A percentile compares a stretch with the other conserved stretches of the same genome.
phyloP scores from a whole-genome alignment of 1,284 basidiomycete species.

The Puccinia coronata region DNA sequence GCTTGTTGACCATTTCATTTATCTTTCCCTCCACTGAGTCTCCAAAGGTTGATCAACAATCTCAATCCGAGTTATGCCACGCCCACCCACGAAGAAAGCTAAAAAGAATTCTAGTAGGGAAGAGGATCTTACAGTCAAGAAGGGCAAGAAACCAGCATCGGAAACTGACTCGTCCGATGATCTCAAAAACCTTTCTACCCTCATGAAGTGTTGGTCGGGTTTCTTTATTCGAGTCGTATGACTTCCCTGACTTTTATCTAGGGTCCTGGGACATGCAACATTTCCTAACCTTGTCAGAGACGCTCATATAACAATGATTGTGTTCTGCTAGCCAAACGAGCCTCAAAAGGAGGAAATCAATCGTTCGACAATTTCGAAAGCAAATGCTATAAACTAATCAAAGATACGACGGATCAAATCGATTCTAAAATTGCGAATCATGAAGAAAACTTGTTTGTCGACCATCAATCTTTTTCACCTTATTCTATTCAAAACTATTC shows the following conservation, averaged over 20 bases:
- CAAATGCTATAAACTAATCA: background rate
- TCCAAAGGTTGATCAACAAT: background rate
- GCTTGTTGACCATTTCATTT: background rate
- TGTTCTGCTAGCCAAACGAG: background rate
- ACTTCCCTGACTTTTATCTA: background rate
- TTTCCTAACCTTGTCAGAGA: background rate
- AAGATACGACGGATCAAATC: background rate
- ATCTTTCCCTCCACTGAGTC: background rate
- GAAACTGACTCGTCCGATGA: constrained; percentile 5
- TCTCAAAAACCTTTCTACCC: background rate
- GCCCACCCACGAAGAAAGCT: constrained; percentile 8
- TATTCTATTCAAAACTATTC: background rate
- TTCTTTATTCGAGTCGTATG: background rate
- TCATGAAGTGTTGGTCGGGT: background rate
- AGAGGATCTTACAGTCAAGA: background rate
- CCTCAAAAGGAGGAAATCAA: background rate
- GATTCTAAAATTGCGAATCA: background rate
- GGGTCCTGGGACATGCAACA: background rate
- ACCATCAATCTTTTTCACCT: too few relatives aligned
- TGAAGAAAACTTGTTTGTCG: constrained; percentile 10
- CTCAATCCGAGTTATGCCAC: background rate
- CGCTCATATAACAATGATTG: background rate
- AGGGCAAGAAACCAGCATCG: too few relatives aligned
- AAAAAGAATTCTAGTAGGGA: constrained; percentile 1
- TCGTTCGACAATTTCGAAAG: constrained; percentile 15